Percentiles rank a stretch among this genome's conserved stretches.
These are phyloP conservation scores for Sphaerulina musiva DNA, from an alignment of 2,329 filamentous ascomycete species.

Conservation along the genomic window DNA sequence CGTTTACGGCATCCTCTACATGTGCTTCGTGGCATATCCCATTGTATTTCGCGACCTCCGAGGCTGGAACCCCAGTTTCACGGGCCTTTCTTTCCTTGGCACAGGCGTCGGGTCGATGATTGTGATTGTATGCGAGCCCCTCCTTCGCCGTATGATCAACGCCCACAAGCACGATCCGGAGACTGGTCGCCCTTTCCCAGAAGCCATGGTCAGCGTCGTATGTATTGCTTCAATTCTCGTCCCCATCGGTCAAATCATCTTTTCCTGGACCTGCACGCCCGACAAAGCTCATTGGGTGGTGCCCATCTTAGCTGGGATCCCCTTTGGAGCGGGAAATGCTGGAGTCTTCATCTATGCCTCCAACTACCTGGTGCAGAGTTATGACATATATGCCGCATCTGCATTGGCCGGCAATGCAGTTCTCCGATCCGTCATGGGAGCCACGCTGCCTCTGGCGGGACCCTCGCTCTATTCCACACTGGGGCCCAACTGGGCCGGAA, in stretches of 20 bases:
- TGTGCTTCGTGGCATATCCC: conserved; percentile 86
- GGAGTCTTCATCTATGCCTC: conserved; percentile 74
- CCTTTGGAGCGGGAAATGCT: conserved; percentile 71
- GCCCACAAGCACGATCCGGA: conserved; percentile 64
- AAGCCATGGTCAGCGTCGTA: conserved; percentile 74
- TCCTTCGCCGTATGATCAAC: conserved; percentile 73
- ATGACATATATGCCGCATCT: conserved; percentile 74
- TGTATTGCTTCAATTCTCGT: conserved; percentile 69
- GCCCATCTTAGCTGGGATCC: conserved; percentile 69
- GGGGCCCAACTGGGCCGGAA: conserved; percentile 72
- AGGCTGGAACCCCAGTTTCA: conserved; percentile 67
- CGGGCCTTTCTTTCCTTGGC: conserved; percentile 72
- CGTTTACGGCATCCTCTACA: conserved; percentile 78
- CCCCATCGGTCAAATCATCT: conserved; percentile 74
- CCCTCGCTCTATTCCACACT: conserved; percentile 63
- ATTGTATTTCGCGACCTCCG: conserved; percentile 70
- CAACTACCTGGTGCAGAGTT: conserved; percentile 73
- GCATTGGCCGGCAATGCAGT: conserved; percentile 76
- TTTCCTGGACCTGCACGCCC: conserved; percentile 81
- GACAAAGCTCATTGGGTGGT: conserved; percentile 69
- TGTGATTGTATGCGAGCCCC: conserved; percentile 53
- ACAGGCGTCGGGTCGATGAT: conserved; percentile 54
- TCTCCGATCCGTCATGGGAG: conserved; percentile 65
- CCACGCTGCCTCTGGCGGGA: conserved; percentile 68
- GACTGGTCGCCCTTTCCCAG: conserved; percentile 67